A percentile compares a stretch with the other conserved stretches of the same genome.
Conservation (phyloP, 192 early-diverging fungal genomes). For the Haplosporangium gracile region DNA sequence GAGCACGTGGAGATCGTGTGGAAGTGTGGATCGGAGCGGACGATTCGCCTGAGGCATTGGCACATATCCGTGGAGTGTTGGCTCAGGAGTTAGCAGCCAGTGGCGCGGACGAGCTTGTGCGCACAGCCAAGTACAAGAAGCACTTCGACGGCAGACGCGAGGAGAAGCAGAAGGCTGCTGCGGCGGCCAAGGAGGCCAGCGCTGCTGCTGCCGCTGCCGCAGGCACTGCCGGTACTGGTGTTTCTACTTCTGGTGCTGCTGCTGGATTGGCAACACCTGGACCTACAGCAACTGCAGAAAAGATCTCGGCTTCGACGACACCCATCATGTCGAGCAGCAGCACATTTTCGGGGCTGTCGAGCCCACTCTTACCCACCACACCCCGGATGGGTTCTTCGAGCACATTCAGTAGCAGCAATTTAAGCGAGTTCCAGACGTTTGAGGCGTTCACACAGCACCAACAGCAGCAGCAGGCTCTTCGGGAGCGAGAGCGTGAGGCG, state of each 20-base stretch:
- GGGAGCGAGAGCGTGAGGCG: slow-evolving; percentile 21
- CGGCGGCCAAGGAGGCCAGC: slow-evolving; percentile 10
- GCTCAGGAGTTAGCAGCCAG: slow-evolving; percentile 37
- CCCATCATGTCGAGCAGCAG: neutral
- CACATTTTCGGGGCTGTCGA: slow-evolving; percentile 8
- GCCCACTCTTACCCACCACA: slow-evolving; percentile 25
- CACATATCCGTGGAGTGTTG: slow-evolving; percentile 49
- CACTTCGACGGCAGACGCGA: slow-evolving; percentile 47
- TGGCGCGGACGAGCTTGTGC: slow-evolving; percentile 48
- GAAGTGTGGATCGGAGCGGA: slow-evolving; percentile 63
- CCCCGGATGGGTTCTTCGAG: slow-evolving; percentile 9
- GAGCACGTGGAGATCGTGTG: slow-evolving; percentile 62
- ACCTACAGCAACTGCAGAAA: neutral
- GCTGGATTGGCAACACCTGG: neutral
- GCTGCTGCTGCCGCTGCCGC: slow-evolving; percentile 11
- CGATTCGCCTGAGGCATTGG: slow-evolving; percentile 45
- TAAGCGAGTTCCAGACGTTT: slow-evolving; percentile 31
- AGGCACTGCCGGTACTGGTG: neutral
- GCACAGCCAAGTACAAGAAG: slow-evolving; percentile 52
- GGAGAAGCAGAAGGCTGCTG: slow-evolving; percentile 26
- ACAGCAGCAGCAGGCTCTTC: slow-evolving; percentile 26
- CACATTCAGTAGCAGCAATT: neutral
- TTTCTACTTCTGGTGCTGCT: neutral
- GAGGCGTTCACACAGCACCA: slow-evolving; percentile 37
- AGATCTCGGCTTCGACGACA: neutral